Evolutionary conservation across 495 filamentous ascomycete species (phyloP).

Genomic region (Bacidia gigantensis): DNA sequence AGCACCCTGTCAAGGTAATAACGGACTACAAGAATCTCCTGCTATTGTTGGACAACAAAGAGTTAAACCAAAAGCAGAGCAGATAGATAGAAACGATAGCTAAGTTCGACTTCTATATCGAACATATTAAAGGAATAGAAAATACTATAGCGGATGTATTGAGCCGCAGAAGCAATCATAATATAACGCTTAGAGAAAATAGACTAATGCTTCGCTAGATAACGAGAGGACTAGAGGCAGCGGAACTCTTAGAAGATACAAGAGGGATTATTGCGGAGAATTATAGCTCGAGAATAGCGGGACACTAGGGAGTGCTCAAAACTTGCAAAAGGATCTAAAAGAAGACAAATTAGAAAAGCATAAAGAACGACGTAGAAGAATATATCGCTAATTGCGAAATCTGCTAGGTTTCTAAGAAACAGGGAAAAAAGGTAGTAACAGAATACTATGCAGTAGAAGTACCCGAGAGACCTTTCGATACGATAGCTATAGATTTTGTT

Average conservation of each 20-base stretch:
- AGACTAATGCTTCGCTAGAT: background rate
- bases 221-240: background rate
- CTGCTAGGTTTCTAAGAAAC: background rate
- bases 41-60: background rate
- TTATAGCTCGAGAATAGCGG: background rate
- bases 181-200: background rate
- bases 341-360: background rate
- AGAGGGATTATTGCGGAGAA: background rate
- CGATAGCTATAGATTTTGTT: constrained; percentile 1
- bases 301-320: background rate
- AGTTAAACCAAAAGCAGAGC: background rate
- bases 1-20: background rate
- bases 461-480: background rate
- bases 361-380: background rate
- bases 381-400: background rate
- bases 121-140: background rate
- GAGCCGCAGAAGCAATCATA: background rate
- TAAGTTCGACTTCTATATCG: background rate
- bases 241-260: background rate
- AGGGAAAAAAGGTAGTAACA: background rate
- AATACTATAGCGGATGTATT: background rate
- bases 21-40: background rate
- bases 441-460: background rate
- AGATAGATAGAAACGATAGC: background rate
- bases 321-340: background rate